These are phyloP conservation scores for Ballota nigra DNA, from an alignment of 257 asterid genomes.

Conservation along the genomic window DNA sequence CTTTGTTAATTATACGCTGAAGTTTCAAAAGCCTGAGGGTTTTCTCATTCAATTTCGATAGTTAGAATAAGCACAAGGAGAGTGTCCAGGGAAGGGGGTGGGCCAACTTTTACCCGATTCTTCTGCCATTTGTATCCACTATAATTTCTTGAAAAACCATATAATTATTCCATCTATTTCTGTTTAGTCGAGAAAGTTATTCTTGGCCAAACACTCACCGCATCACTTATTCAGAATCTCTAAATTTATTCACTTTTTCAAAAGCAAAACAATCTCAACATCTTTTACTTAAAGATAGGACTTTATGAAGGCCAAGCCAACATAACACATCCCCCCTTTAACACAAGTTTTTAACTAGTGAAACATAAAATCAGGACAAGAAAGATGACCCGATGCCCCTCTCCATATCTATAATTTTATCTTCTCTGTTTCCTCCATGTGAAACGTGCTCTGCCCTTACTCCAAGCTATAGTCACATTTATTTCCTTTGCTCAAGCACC, in stretches of 20 bases:
- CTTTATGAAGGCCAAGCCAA: neutral
- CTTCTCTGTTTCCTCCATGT: neutral
- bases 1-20: too few relatives aligned
- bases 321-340: neutral
- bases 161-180: neutral
- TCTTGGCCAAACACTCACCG: neutral
- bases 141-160: neutral
- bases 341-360: too few relatives aligned
- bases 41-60: too few relatives aligned
- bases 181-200: neutral
- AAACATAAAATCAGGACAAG: too few relatives aligned
- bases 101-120: neutral
- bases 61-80: neutral
- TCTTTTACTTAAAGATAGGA: neutral
- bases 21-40: too few relatives aligned
- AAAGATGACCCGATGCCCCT: too few relatives aligned
- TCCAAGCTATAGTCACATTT: neutral
- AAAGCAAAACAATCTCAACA: neutral
- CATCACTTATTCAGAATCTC: neutral
- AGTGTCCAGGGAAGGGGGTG: too few relatives aligned
- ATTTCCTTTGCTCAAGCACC: neutral
- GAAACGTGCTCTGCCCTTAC: neutral
- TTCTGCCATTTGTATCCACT: neutral
- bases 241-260: neutral
- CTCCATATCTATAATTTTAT: neutral